Conservation (phyloP, 441 rosid genomes). For the Viola pubescens region DNA sequence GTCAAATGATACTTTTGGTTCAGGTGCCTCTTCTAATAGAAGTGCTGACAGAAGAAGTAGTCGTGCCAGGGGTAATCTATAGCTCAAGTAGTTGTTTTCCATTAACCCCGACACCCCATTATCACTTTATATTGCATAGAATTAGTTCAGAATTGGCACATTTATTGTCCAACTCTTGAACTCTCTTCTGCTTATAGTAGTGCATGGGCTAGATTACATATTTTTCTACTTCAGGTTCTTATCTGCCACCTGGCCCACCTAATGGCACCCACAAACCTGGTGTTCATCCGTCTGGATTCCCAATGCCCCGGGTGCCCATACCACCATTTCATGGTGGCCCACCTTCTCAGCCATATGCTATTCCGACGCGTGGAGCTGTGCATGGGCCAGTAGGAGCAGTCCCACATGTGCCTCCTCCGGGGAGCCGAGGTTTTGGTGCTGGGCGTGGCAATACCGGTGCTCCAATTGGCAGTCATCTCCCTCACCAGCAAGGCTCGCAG, state of each 20-base stretch:
- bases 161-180: not conserved
- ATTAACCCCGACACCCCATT: too few species aligned
- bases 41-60: constrained; percentile 77
- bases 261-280: constrained; percentile 87
- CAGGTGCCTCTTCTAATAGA: constrained; percentile 44
- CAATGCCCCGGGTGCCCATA: constrained; percentile 74
- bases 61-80: constrained; percentile 63
- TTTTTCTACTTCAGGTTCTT: constrained; percentile 47
- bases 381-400: constrained; percentile 94
- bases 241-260: constrained; percentile 64
- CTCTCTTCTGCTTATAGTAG: not conserved
- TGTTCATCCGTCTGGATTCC: constrained; percentile 75
- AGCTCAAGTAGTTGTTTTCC: not conserved
- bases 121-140: too few species aligned
- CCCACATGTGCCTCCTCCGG: constrained; percentile 85
- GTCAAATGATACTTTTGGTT: constrained; percentile 61
- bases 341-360: constrained; percentile 86
- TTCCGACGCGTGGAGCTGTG: constrained; percentile 81
- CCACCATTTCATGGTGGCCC: constrained; percentile 78
- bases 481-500: constrained; percentile 75
- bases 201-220: not conserved
- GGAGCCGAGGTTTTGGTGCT: constrained; percentile 83
- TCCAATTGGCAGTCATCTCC: constrained; percentile 82
- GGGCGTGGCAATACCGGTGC: constrained; percentile 77
- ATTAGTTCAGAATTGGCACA: too few species aligned